Percentiles rank a stretch among this genome's conserved stretches.
Evolutionary conservation across 495 filamentous ascomycete genomes (phyloP).

Genomic region (Usnea hakonensis): DNA sequence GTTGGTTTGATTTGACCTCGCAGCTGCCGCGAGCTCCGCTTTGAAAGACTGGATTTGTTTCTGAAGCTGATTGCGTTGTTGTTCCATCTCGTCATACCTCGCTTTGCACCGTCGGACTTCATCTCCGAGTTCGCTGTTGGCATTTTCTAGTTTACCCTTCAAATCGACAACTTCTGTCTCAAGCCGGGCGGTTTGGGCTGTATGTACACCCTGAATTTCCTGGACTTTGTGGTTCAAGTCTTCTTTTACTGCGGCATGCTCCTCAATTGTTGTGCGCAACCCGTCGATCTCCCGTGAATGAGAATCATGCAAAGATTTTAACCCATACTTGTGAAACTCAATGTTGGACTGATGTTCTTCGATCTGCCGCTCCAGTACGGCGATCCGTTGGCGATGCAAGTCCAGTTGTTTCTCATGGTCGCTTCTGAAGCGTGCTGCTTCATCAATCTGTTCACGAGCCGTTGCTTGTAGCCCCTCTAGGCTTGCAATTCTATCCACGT

Average conservation of each 20-base stretch:
- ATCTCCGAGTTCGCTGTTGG: slow-evolving; percentile 35
- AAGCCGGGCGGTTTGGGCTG: slow-evolving; percentile 28
- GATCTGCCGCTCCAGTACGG: slow-evolving; percentile 37
- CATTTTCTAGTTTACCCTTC: slow-evolving; percentile 27
- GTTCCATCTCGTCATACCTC: slow-evolving; percentile 34
- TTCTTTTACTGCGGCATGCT: slow-evolving; percentile 13
- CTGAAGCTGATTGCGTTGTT: slow-evolving; percentile 44
- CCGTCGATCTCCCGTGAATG: slow-evolving; percentile 47
- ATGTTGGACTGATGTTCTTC: slow-evolving; percentile 48
- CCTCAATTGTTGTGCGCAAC: slow-evolving; percentile 31
- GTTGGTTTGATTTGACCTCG: slow-evolving; percentile 66
- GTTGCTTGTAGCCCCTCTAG: slow-evolving; percentile 57
- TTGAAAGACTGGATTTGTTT: slow-evolving; percentile 49
- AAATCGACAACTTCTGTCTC: slow-evolving; percentile 30
- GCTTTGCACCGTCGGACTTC: slow-evolving; percentile 34
- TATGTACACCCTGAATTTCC: slow-evolving; percentile 46
- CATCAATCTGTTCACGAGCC: slow-evolving; percentile 50
- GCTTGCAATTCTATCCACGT: slow-evolving; percentile 53
- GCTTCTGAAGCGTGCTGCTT: slow-evolving; percentile 22
- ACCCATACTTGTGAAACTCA: slow-evolving; percentile 44
- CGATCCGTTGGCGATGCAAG: slow-evolving; percentile 35
- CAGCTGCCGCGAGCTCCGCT: slow-evolving; percentile 58
- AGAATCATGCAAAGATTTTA: slow-evolving; percentile 46
- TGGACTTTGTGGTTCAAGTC: slow-evolving; percentile 45
- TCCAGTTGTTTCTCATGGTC: slow-evolving; percentile 36